A percentile compares a stretch with the other conserved stretches of the same genome.
phyloP scores from a whole-genome alignment of 2,329 filamentous ascomycete species.

The Chrysoporthe puriensis region DNA sequence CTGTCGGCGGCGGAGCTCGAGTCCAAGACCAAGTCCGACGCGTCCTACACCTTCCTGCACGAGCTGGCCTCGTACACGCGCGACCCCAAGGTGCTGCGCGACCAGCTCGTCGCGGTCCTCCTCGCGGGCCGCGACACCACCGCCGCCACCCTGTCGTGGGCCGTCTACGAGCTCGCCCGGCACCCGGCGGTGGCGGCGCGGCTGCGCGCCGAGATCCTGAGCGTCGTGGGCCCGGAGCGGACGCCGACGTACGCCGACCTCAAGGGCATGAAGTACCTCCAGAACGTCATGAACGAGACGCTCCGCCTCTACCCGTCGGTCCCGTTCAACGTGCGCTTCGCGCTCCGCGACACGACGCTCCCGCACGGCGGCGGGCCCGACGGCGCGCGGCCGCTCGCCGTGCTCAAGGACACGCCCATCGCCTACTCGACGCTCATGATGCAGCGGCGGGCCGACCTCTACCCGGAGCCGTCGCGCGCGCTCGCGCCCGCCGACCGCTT shows the following conservation, averaged over 20 bases:
- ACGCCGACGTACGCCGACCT: slow-evolving; percentile 72
- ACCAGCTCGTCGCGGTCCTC: slow-evolving; percentile 82
- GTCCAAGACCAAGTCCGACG: slow-evolving; percentile 71
- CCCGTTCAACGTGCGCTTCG: slow-evolving; percentile 76
- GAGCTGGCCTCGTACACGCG: slow-evolving; percentile 81
- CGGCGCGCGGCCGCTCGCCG: slow-evolving; percentile 62
- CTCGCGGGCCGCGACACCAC: slow-evolving; percentile 89
- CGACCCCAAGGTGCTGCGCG: slow-evolving; percentile 71
- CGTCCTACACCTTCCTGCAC: slow-evolving; percentile 83
- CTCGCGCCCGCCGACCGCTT: slow-evolving; percentile 56
- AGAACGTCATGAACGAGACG: slow-evolving; percentile 33
- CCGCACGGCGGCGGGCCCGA: slow-evolving; percentile 71
- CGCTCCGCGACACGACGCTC: slow-evolving; percentile 74
- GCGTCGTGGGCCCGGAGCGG: slow-evolving; percentile 64
- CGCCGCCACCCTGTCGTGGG: slow-evolving; percentile 78
- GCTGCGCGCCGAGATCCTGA: slow-evolving; percentile 73
- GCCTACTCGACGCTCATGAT: slow-evolving; percentile 71
- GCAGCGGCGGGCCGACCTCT: slow-evolving; percentile 70
- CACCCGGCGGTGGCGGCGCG: slow-evolving; percentile 69
- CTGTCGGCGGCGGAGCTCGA: slow-evolving; percentile 74
- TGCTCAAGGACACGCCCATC: slow-evolving; percentile 68
- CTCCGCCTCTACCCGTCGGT: slow-evolving; percentile 51
- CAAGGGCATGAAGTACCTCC: slow-evolving; percentile 34
- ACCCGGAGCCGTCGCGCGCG: slow-evolving; percentile 53
- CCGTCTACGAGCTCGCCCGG: slow-evolving; percentile 78